A percentile compares a stretch with the other conserved stretches of the same genome.
Evolutionary conservation across 2,329 filamentous ascomycete genomes (phyloP).

Genomic region (Fusarium sp.): DNA sequence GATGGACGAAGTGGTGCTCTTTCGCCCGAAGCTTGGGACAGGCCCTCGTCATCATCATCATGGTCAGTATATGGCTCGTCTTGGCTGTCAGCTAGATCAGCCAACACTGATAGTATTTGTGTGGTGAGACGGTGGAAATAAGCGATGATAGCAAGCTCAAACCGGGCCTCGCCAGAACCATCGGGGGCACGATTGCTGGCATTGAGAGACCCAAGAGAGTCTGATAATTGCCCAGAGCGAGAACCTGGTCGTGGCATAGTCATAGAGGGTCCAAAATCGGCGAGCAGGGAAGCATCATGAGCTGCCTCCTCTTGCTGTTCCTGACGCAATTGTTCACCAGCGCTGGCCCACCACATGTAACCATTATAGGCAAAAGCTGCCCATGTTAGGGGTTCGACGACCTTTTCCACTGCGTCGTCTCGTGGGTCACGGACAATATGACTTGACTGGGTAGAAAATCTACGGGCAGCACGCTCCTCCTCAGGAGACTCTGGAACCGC

Average conservation of each 20-base stretch:
- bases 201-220: slow-evolving; percentile 57
- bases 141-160: slow-evolving; percentile 77
- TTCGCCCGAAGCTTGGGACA: slow-evolving; percentile 44
- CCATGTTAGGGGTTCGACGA: slow-evolving; percentile 74
- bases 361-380: slow-evolving; percentile 80
- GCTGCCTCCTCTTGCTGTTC: slow-evolving; percentile 67
- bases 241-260: slow-evolving; percentile 45
- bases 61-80: slow-evolving; percentile 53
- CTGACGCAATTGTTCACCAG: slow-evolving; percentile 74
- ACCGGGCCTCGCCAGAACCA: slow-evolving; percentile 55
- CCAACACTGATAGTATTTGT: slow-evolving; percentile 69
- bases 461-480: slow-evolving; percentile 40
- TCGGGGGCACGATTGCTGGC: slow-evolving; percentile 47
- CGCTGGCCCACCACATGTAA: slow-evolving; percentile 92
- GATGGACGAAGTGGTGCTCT: slow-evolving; percentile 39
- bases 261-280: slow-evolving; percentile 57
- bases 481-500: slow-evolving; percentile 43
- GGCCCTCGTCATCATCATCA: slow-evolving; percentile 49
- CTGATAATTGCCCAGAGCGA: slow-evolving; percentile 48
- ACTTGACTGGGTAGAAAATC: slow-evolving; percentile 42
- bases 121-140: slow-evolving; percentile 84
- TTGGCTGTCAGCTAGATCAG: slow-evolving; percentile 64
- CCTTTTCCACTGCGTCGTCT: slow-evolving; percentile 61
- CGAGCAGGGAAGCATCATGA: slow-evolving; percentile 65
- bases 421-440: slow-evolving; percentile 48